A percentile compares a stretch with the other conserved stretches of the same genome.
These are phyloP conservation scores for Sordariomycetes sp. DNA, from an alignment of 2,329 filamentous ascomycete species.

Conservation along the genomic window DNA sequence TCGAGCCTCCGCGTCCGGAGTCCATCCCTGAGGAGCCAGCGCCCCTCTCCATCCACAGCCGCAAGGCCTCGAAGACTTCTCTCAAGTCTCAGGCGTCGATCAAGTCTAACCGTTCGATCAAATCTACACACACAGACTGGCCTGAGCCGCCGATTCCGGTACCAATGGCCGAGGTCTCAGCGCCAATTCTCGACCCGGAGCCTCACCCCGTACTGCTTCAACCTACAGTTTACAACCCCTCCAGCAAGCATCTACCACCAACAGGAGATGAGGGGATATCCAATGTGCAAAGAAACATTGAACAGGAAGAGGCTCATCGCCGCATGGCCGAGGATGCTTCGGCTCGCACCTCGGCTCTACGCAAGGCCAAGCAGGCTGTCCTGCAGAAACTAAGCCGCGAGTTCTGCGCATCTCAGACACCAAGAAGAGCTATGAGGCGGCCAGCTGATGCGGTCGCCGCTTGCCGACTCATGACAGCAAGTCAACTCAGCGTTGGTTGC, in stretches of 20 bases:
- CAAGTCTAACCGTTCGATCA: background rate
- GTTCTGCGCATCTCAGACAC: slow-evolving; percentile 19
- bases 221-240: slow-evolving; percentile 47
- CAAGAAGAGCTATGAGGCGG: slow-evolving; percentile 11
- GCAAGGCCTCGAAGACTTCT: slow-evolving; percentile 14
- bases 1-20: no score
- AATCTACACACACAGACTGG: no score
- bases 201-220: slow-evolving; percentile 45
- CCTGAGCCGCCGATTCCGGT: slow-evolving; percentile 5
- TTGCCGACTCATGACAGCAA: slow-evolving; percentile 19
- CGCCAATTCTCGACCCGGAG: slow-evolving; percentile 38
- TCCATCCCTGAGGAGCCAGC: no score
- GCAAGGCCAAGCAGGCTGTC: slow-evolving; percentile 51
- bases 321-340: slow-evolving; percentile 48
- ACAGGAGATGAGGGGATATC: slow-evolving; percentile 36
- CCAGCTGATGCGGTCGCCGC: slow-evolving; percentile 23
- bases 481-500: slow-evolving; percentile 17
- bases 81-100: slow-evolving; percentile 8
- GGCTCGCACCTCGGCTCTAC: slow-evolving; percentile 43
- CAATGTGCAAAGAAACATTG: slow-evolving; percentile 48
- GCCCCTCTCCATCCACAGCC: slow-evolving; percentile 12
- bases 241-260: slow-evolving; percentile 5
- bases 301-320: slow-evolving; percentile 45
- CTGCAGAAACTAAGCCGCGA: slow-evolving; percentile 48
- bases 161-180: slow-evolving; percentile 29